Evolutionary conservation across 768 basidiomycete species (phyloP).

Genomic region (Termitomyces sp.): DNA sequence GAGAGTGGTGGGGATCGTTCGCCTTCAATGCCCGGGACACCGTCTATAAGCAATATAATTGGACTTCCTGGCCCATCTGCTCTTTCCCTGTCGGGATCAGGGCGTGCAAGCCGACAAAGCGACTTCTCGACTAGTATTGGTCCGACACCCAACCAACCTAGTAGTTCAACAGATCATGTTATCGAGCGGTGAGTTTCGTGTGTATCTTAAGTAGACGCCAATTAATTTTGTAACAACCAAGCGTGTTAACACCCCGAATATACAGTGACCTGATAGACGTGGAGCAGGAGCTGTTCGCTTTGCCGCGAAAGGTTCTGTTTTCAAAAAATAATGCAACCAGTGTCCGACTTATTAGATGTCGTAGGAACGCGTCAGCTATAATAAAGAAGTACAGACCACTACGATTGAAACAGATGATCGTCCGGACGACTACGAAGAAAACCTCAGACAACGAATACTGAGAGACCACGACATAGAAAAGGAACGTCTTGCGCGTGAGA

Average conservation of each 20-base stretch:
- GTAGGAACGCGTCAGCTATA: conserved; percentile 77
- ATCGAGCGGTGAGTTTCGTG: conserved; percentile 53
- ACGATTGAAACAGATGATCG: conserved; percentile 50
- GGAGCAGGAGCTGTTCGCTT: conserved; percentile 85
- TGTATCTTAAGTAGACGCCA: neutral
- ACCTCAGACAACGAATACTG: conserved; percentile 65
- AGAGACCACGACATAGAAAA: conserved; percentile 67
- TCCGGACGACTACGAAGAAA: conserved; percentile 55
- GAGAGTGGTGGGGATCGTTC: conserved; percentile 63
- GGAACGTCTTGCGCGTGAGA: conserved; percentile 64
- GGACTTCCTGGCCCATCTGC: conserved; percentile 30
- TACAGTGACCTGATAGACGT: conserved; percentile 82
- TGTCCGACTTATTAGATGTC: neutral
- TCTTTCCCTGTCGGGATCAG: conserved; percentile 42
- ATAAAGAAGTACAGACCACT: conserved; percentile 81
- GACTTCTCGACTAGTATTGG: conserved; percentile 50
- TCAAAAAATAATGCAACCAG: neutral
- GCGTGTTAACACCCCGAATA: conserved; percentile 58
- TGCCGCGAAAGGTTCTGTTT: conserved; percentile 71
- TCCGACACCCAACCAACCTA: conserved; percentile 39
- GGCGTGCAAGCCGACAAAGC: conserved; percentile 66
- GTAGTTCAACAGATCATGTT: conserved; percentile 61
- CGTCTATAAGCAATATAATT: conserved; percentile 37
- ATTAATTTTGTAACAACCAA: conserved; percentile 19
- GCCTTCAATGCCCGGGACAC: conserved; percentile 72